Evolutionary conservation across 2,329 filamentous ascomycete species (phyloP), one percentile per base, ranked within the genome.

Genomic region (Sclerotinia minor): DNA sequence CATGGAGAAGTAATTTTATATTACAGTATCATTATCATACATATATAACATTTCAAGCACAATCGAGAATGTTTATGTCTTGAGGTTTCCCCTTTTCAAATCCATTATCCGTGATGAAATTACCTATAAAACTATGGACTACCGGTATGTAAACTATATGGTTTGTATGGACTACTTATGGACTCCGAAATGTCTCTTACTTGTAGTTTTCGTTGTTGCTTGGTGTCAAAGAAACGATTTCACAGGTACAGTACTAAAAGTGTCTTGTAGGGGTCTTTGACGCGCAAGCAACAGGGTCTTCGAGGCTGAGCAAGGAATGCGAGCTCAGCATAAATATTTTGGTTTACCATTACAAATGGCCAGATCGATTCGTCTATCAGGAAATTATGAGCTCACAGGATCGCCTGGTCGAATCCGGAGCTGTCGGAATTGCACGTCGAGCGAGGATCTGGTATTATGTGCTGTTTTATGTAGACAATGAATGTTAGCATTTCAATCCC

Each of bases 211-310:
- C 58, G 57, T 47, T 47, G 26, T 35, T 35, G 52, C 41, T 32
- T 59, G 38, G 7, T 59, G 15, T 47, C 11, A 29, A 19, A 59
- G 55, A 47, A 47, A 32, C 24, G 41, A 45, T 29, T 29, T 59
- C 53, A n/a, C 17, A 45, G 19, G 13, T 47, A 45, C 26, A 11
- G 13, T 47, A 45, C 26, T 49, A 38, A 38, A 61, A 21, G 13
- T 47, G 21, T 63, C 32, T 50, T 26, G 59, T 50, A 67, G 29
- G 50, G 50, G 29, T 45, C 45, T 44, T 60, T 50, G 67, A 59
- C 65, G 68, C 68, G 65, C 47, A 53, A 26, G n/a, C 35, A 54
- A 65, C 63, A 64, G 67, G 69, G 69, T 61, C 67, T 29, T 47
- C 35, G 45, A 55, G 57, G 50, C 57, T 65, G 26, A 67, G 45